Conservation (phyloP, 2,329 filamentous ascomycete species). For the Hirsutella thompsonii region DNA sequence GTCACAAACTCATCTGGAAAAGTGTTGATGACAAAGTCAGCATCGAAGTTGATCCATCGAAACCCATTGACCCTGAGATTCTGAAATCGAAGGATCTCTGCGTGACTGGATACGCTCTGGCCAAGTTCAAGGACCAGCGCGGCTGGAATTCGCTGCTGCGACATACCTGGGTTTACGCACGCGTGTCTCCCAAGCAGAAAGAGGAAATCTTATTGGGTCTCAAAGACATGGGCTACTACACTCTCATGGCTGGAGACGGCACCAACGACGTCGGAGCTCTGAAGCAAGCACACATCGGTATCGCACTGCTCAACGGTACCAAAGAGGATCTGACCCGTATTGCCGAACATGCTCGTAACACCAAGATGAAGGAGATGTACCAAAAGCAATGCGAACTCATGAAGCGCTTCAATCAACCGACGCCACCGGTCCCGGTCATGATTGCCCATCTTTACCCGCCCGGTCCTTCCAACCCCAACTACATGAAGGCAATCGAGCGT, state of each 20-base stretch:
- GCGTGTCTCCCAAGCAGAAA: constrained; percentile 97
- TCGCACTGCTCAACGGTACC: constrained; percentile 90
- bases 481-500: constrained; percentile 78
- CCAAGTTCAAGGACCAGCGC: constrained; percentile 72
- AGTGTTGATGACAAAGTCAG: constrained; percentile 83
- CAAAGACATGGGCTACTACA: constrained; percentile 95
- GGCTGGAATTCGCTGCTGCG: constrained; percentile 69
- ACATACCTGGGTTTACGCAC: constrained; percentile 93
- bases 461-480: constrained; percentile 84
- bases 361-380: constrained; percentile 97
- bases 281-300: constrained; percentile 95
- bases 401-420: constrained; percentile 86
- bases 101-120: constrained; percentile 85
- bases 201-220: constrained; percentile 95
- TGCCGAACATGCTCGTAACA: constrained; percentile 83
- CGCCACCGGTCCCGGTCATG: constrained; percentile 79
- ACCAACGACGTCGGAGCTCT: constrained; percentile 96
- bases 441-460: constrained; percentile 94
- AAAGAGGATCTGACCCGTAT: constrained; percentile 85
- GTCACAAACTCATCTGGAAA: constrained; percentile 79
- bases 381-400: constrained; percentile 91
- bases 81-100: constrained; percentile 82
- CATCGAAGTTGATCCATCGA: constrained; percentile 73
- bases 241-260: constrained; percentile 95
- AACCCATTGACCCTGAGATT: constrained; percentile 70